phyloP scores from a whole-genome alignment of 2,329 filamentous ascomycete genomes.

The Pseudonectria foliicola region DNA sequence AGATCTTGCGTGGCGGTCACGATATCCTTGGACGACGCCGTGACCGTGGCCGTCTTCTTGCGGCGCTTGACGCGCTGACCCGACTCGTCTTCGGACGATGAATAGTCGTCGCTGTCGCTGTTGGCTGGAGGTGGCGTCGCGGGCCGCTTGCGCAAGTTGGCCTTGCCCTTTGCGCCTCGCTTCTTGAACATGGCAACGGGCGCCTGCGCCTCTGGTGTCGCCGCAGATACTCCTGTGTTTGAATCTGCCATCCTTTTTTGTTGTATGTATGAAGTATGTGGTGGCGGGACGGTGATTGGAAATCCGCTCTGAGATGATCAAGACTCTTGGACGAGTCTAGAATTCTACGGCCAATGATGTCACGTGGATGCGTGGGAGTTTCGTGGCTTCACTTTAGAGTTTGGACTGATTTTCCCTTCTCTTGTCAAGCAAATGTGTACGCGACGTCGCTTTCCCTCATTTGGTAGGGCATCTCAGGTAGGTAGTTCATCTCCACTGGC shows the following conservation, averaged over 20 bases:
- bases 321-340: too few species aligned
- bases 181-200: conserved; percentile 77
- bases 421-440: too few species aligned
- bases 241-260: conserved; percentile 15
- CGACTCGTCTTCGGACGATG: conserved; percentile 68
- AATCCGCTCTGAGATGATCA: too few species aligned
- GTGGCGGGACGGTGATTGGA: conserved; percentile 52
- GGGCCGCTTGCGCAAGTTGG: conserved; percentile 72
- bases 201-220: conserved; percentile 25
- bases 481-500: conserved; percentile 12
- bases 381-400: too few species aligned
- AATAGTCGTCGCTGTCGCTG: conserved; percentile 55
- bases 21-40: conserved; percentile 51
- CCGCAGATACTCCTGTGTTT: conserved; percentile 4
- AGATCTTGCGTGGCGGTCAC: conserved; percentile 30
- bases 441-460: too few species aligned
- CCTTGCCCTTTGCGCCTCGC: conserved; percentile 66
- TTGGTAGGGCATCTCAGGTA: conserved; percentile 22
- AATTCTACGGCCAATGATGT: too few species aligned
- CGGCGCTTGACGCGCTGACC: conserved; percentile 74
- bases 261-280: conserved; percentile 32
- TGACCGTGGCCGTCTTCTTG: conserved; percentile 60
- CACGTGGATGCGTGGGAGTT: too few species aligned
- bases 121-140: conserved; percentile 67
- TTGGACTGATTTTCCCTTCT: too few species aligned